A percentile compares a stretch with the other conserved stretches of the same genome.
These are phyloP conservation scores for Amphicarpaea edgeworthii DNA, from an alignment of 306 rosid genomes.

Conservation along the genomic window DNA sequence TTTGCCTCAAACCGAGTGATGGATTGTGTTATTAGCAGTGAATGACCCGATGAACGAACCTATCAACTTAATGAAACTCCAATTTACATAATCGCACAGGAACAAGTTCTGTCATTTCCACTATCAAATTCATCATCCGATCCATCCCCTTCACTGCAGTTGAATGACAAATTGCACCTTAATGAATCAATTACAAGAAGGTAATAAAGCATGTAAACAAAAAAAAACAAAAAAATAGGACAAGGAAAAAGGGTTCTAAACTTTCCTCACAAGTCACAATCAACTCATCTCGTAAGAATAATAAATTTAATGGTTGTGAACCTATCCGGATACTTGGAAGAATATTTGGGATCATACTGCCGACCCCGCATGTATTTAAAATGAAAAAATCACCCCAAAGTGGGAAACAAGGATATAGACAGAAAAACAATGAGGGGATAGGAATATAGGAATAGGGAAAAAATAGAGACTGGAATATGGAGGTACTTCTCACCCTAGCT, in stretches of 20 bases:
- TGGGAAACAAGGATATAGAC: neutral
- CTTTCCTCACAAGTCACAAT: conserved; percentile 26
- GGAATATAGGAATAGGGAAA: conserved; percentile 19
- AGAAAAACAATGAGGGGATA: neutral
- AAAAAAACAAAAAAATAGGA: neutral
- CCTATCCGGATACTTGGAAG: neutral
- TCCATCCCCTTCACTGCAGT: conserved; percentile 83
- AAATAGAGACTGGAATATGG: neutral
- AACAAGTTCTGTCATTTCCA: conserved; percentile 81
- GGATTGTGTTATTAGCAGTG: conserved; percentile 49
- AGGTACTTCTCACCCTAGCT: neutral
- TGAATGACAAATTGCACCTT: conserved; percentile 47
- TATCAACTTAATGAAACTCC: conserved; percentile 47
- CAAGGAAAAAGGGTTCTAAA: conserved; percentile 16
- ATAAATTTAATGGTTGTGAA: conserved; percentile 25
- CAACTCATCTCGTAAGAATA: conserved; percentile 14
- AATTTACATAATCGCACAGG: conserved; percentile 83
- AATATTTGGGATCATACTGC: neutral
- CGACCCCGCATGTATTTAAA: neutral
- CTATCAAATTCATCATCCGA: conserved; percentile 84
- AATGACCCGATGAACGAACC: conserved; percentile 50
- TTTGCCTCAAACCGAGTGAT: conserved; percentile 50
- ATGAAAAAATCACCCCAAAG: neutral
- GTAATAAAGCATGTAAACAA: neutral
- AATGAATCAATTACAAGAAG: conserved; percentile 40